Evolutionary conservation across 2,329 filamentous ascomycete genomes (phyloP), one percentile per base, ranked within the genome.

Genomic region (Emergomyces pasteurianus): DNA sequence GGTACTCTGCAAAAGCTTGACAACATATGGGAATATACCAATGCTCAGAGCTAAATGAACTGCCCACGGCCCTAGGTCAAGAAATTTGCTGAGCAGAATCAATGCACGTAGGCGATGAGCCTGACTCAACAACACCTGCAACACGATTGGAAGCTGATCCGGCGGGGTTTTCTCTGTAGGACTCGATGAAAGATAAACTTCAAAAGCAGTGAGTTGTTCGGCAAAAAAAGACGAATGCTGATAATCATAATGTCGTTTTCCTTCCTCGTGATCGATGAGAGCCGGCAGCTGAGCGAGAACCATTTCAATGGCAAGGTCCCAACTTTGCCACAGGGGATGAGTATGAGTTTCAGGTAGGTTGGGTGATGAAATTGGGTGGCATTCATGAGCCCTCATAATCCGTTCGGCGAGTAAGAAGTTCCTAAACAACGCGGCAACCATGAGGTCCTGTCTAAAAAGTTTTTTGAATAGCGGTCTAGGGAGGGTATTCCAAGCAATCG

Each of bases 41-140:
- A 99, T 99, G 73, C 92, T 96, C 18, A 99, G 81, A 18, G 94
- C 94, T 47, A 99, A 84, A 72, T 97, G 94, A n/a, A 99, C 94
- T 36, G 94, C 95, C 94, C 94, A 99, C 0, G 94, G 94, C 0
- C 94, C 94, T 46, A 97, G 83, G 69, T 99, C 94, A 23, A 99
- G 79, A 73, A 99, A 99, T 66, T 91, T 90, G 61, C 92, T 94
- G 0, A 99, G 81, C 7, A 99, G 78, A 58, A 99, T 95, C 64
- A 99, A 80, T 18, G 94, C 94, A 57, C 94, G 83, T 31, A 99
- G 84, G 66, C 94, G 82, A 72, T 99, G 94, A 62, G 96, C 92
- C 73, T 99, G 94, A 72, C 92, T 97, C 6, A 99, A 82, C 14
- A 99, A 82, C 10, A 99, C 94, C 73, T 99, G 94, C 3, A 99